Evolutionary conservation across 306 rosid genomes (phyloP), one percentile per base, ranked within the genome.

Genomic region (Vigna radiata): DNA sequence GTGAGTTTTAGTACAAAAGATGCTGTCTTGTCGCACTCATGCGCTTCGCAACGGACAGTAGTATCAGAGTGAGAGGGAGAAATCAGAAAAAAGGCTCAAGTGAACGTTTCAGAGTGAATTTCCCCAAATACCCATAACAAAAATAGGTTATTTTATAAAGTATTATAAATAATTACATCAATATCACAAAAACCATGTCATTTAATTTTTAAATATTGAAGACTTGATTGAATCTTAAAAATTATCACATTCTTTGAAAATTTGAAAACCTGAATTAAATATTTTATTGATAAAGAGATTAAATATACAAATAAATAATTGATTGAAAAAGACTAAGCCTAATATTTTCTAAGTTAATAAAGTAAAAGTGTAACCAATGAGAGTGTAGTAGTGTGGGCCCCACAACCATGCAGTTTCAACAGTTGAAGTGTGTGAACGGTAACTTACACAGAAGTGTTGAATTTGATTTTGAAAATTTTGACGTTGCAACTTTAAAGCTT

Each of bases 81-180:
- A 53, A 58, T 17, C 10, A 11, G 36, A 18, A 39, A 41, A 56
- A 23, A 12, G 10, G 72, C 49, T 47, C 71, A 33, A 18, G 79
- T 75, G 37, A 62, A 75, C 72, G 76, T 81, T 81, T 81, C 18
- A 67, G 39, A 4, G 0, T 47, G 15, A 15, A 25, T 44, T 81
- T 59, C 56, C 66, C 18, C 0, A 23, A 67, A 75, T 67, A 16
- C 80, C 80, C 76, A 6, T 37, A 1, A 5, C 0, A 1, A 5
- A 0, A 1, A 1, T 47, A 17, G 7, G 12, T 2, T 18, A 25
- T 25, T 25, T 25, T 25, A 25, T 31, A 33, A 33, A 33, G 37
- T 33, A 33, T 5, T 33, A 31, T 5, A 33, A 33, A 5, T 4
- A 33, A 33, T 33, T 33, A 33, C 7, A 4, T 5, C 6, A 33